Base-by-base conservation (phyloP, 345 rosid species). In the Ailanthus altissimus region DNA sequence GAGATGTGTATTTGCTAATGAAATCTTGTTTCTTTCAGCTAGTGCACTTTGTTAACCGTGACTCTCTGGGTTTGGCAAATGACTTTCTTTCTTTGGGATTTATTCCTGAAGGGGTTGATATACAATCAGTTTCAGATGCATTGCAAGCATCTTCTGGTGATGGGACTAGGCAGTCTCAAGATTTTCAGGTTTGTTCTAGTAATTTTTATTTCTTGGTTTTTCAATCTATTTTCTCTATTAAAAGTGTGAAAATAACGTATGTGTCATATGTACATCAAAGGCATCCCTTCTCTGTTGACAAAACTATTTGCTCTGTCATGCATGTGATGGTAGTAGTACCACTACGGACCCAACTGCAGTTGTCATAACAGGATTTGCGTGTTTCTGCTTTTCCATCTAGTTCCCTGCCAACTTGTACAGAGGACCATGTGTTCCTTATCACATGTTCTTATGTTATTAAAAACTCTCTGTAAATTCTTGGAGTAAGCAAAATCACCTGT, bases 41-140 rank as follows among this genome's bases (percentile, higher is more conserved):
- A 73, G 97, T 96, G 84, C 99, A 96, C 91, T 93, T 87, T 84
- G 97, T 96, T 84, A 96, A 96, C 81, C 98, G 95, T 83, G 99
- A 96, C 88, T 91, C 98, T 72, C 88, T 92, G 84, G 92, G 98
- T 86, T 83, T 96, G 90, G 99, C 99, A 83, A 93, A 92, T 90
- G 98, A 93, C 86, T 93, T 89, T 88, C 97, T 92, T 84, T 93
- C 99, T 77, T 86, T 96, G 97, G 99, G 99, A 80, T 93, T 96
- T 92, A 81, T 96, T 81, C 98, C 99, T 81, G 98, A 96, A 89
- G 94, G 94, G 83, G 89, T 83, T 71, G 93, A 96, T 84, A 75
- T 85, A 53, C 88, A 89, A 82, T 75, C 93, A 80, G 94, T 96
- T 81, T 87, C 98, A 13, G 85, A 89, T 86, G 93, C 98, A 40